Base-by-base conservation (phyloP, 2,329 filamentous ascomycete species). In the Colletotrichum coccodes region DNA sequence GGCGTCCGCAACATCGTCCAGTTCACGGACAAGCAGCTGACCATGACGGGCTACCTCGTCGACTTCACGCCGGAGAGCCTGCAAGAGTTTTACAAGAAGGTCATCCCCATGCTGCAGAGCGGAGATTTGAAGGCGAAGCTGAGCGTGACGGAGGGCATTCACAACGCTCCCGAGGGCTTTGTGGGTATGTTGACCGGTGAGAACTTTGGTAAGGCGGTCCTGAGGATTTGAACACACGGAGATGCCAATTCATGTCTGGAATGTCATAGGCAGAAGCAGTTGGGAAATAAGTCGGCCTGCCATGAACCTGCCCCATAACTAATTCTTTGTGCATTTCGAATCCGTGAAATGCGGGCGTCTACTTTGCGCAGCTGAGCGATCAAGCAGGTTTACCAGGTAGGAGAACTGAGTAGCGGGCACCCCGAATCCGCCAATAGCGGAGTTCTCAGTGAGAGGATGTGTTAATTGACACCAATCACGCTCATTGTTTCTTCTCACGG, bases 151-250 rank as follows among this genome's bases (percentile, higher is more conserved):
- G 85, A 91, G 64, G 93, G 94, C n/a, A 94, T 97, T 68, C 94
- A 96, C 70, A 90, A 92, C 11, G 91, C 90, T 1, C 83, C 89
- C 7, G 87, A 94, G 62, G 94, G 91, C 0, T 85, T 97, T 67
- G 80, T 95, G 16, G 92, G 90, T 14, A 90, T 97, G 83, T 85
- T 96, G 63, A 78, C 88, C 75, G 94, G 94, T 54, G 87, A 92
- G 79, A 97, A 97, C 83, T 93, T 94, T 81, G 94, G 94, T 73
- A 97, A 97, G 87, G 92, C 93, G n/a, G 87, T 96, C 26, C 76
- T 96, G 75, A 92, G 93, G 84, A 79, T 87, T 52, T 46, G 21
- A 16, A 38, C 9, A 4, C 11, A 4, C 11, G 16, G 11, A 38
- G 11, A 38, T 14, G 36, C 36, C 12, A 38, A 38, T 6, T 46